A percentile compares a stretch with the other conserved stretches of the same genome.
Conservation (phyloP, 441 rosid species). For the Eutrema salsugineum region DNA sequence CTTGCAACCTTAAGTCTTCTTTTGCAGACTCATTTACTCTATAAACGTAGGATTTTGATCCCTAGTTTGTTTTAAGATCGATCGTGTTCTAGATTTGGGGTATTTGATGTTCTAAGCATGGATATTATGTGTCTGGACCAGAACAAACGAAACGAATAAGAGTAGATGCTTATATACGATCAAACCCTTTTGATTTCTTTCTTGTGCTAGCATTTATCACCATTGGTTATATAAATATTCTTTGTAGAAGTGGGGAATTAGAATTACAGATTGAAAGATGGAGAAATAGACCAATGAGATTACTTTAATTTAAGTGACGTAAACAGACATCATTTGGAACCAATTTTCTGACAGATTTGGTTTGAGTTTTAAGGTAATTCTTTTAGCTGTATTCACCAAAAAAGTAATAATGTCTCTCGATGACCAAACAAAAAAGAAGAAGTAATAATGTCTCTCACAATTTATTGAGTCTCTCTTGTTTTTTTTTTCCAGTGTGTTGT, state of each 20-base stretch:
- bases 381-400: neutral
- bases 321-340: neutral
- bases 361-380: neutral
- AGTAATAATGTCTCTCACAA: neutral
- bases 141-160: conserved; percentile 16
- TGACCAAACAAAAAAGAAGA: too few relatives aligned
- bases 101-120: conserved; percentile 9
- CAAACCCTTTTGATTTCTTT: conserved; percentile 1
- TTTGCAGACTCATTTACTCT: neutral
- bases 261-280: conserved; percentile 14
- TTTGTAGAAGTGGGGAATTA: conserved; percentile 16
- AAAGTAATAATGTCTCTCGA: too few relatives aligned
- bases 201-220: conserved; percentile 15
- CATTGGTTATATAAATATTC: conserved; percentile 20
- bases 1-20: neutral
- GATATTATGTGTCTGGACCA: conserved; percentile 18
- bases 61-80: neutral
- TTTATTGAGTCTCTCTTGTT: too few relatives aligned
- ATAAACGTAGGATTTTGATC: neutral
- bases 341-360: neutral
- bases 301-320: conserved; percentile 1
- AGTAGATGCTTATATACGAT: conserved; percentile 23
- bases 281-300: neutral
- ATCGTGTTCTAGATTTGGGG: neutral
- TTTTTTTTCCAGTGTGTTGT: neutral